phyloP scores from a whole-genome alignment of 352 stramenopile genomes.

The Saprolegnia parasitica region DNA sequence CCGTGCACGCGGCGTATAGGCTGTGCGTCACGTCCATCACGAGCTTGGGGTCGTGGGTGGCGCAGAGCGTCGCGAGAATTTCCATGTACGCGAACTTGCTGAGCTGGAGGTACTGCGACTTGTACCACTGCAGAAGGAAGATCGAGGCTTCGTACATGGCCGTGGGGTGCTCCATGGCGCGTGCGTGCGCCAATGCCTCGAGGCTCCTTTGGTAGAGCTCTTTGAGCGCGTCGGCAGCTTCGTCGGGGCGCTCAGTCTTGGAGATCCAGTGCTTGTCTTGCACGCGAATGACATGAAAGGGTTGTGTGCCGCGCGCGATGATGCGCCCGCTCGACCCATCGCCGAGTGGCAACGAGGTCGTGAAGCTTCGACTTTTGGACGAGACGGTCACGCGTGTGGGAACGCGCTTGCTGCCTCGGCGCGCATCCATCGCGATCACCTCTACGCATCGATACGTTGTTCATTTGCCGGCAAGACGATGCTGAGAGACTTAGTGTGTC shows the following conservation, averaged over 20 bases:
- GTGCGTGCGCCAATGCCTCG: background rate
- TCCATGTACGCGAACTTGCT: constrained; percentile 17
- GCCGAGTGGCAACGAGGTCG: background rate
- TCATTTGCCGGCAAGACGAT: background rate
- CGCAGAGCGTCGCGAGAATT: constrained; percentile 10
- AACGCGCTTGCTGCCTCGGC: too few species aligned
- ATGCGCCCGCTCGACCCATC: background rate
- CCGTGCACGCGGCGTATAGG: constrained; percentile 4
- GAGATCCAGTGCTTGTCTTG: constrained; percentile 28
- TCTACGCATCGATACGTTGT: background rate
- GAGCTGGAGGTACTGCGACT: constrained; percentile 17
- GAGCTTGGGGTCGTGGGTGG: constrained; percentile 12
- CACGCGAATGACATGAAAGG: constrained; percentile 14
- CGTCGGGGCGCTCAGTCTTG: constrained; percentile 15
- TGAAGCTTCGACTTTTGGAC: background rate
- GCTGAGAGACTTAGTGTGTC: background rate
- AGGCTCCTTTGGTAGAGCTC: background rate
- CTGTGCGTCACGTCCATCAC: constrained; percentile 23
- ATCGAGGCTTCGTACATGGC: constrained; percentile 9
- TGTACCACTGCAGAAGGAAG: constrained; percentile 20
- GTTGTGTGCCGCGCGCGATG: background rate
- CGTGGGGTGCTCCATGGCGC: background rate
- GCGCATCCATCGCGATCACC: too few species aligned
- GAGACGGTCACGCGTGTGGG: too few species aligned
- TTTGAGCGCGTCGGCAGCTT: background rate